Evolutionary conservation across 176 grass and related monocot species (phyloP), one percentile per base, ranked within the genome.

Genomic region (Puya raimondii): DNA sequence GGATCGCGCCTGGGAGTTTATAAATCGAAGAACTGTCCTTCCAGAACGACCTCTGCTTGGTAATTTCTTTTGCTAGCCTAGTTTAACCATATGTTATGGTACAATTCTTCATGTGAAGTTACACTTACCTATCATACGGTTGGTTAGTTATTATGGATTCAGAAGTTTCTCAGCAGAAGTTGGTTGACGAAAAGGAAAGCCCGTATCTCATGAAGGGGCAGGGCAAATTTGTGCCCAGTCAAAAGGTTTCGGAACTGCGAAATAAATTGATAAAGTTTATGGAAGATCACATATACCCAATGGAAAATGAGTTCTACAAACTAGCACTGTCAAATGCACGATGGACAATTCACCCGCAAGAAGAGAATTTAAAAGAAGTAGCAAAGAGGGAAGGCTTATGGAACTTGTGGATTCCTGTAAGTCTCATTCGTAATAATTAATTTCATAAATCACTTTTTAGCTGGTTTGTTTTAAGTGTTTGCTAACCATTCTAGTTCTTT

Each of bases 351-450:
- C 94, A 86, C 76, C 80, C 84, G 51, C 75, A 86, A 70, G 89
- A 93, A 84, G 87, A 92, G 75, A 87, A 76, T 2, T 64, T 91
- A 33, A 97, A 92, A 85, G 54, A 48, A 71, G 76, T 92, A 66
- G 89, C 89, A 27, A 97, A 83, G 65, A 64, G 79, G 79, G 83
- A 87, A 72, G 86, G 93, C 18, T 77, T 96, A 49, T 96, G 93
- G 89, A 96, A 96, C 74, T 81, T 96, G 67, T 96, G 88, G 70
- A 90, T 96, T 79, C 93, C 93, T 74, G 93, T 92, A 87, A 77
- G 6, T 66, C 72, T 67, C 11, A 68, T 64, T 67, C 33, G 42
- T 61, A 2, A 61, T 61, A 6, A 27, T 11, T 42, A 65, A 65
- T 25, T n/a, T 64, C 78, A 26, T 13, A 65, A 22, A 70, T 2